Evolutionary conservation across 495 filamentous ascomycete genomes (phyloP).

Genomic region (Podospora pseudoanserina): DNA sequence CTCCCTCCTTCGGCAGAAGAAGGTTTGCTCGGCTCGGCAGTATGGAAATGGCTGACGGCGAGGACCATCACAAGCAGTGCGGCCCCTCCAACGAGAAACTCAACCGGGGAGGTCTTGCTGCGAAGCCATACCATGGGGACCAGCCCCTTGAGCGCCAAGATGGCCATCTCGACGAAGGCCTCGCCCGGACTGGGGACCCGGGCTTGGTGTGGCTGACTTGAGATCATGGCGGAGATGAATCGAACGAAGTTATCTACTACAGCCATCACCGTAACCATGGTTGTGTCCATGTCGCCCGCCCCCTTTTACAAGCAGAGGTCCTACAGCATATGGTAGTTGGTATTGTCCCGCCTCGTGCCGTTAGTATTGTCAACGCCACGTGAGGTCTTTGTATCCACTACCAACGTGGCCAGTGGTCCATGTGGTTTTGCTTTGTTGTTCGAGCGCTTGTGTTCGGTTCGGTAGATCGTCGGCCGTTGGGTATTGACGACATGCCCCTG

Average conservation of each 20-base stretch:
- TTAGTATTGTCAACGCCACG: background rate
- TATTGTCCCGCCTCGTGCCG: background rate
- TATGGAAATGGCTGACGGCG: background rate
- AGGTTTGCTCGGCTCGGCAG: background rate
- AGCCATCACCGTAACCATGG: background rate
- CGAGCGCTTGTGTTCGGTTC: background rate
- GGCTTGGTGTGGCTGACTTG: background rate
- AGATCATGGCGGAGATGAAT: background rate
- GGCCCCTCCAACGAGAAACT: slow-evolving; percentile 22
- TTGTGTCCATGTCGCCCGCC: background rate
- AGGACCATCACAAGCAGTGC: background rate
- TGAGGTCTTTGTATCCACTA: background rate
- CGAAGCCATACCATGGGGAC: slow-evolving; percentile 26
- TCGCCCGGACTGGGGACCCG: slow-evolving; percentile 2
- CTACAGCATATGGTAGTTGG: background rate
- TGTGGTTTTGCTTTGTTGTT: background rate
- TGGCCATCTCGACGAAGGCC: slow-evolving; percentile 14
- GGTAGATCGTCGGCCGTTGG: background rate
- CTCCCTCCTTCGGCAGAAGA: background rate
- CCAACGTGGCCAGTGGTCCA: background rate
- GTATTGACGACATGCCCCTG: background rate
- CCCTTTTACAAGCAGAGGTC: background rate
- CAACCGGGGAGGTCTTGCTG: slow-evolving; percentile 18
- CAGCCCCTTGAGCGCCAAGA: slow-evolving; percentile 21
- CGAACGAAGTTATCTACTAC: background rate